Conservation (phyloP, 352 stramenopile genomes). For the Globisporangium ultimum region DNA sequence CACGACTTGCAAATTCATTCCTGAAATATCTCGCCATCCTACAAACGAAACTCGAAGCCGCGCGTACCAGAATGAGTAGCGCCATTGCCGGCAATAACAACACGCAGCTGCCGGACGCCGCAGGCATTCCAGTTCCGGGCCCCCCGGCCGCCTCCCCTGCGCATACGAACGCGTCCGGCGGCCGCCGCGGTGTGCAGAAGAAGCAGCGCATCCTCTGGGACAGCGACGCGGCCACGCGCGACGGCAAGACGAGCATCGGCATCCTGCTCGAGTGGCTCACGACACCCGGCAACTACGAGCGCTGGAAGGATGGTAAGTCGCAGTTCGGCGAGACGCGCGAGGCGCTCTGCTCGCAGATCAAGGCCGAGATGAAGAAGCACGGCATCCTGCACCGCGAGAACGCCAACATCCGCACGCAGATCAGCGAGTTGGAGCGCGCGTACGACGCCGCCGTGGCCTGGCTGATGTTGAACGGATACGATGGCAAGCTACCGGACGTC, state of each 20-base stretch:
- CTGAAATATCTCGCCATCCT: too few species aligned
- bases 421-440: slow-evolving; percentile 68
- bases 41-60: too few species aligned
- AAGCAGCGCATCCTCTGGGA: slow-evolving; percentile 79
- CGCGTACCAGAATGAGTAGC: too few species aligned
- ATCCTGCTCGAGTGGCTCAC: slow-evolving; percentile 70
- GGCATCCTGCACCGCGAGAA: slow-evolving; percentile 72
- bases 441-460: slow-evolving; percentile 53
- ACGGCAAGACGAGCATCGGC: slow-evolving; percentile 70
- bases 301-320: slow-evolving; percentile 63
- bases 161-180: too few species aligned
- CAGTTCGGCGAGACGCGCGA: slow-evolving; percentile 69
- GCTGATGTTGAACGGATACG: slow-evolving; percentile 43
- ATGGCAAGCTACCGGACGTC: slow-evolving; percentile 20
- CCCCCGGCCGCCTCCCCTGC: too few species aligned
- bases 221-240: slow-evolving; percentile 55
- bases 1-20: too few species aligned
- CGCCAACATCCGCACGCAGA: slow-evolving; percentile 79
- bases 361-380: slow-evolving; percentile 49
- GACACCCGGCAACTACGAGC: slow-evolving; percentile 56
- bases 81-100: too few species aligned
- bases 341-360: slow-evolving; percentile 72
- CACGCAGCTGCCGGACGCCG: too few species aligned
- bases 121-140: too few species aligned
- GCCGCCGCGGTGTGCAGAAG: slow-evolving; percentile 6